Evolutionary conservation across 2,329 filamentous ascomycete genomes (phyloP), one percentile per base, ranked within the genome.

Genomic region (Apiospora malaysiana): DNA sequence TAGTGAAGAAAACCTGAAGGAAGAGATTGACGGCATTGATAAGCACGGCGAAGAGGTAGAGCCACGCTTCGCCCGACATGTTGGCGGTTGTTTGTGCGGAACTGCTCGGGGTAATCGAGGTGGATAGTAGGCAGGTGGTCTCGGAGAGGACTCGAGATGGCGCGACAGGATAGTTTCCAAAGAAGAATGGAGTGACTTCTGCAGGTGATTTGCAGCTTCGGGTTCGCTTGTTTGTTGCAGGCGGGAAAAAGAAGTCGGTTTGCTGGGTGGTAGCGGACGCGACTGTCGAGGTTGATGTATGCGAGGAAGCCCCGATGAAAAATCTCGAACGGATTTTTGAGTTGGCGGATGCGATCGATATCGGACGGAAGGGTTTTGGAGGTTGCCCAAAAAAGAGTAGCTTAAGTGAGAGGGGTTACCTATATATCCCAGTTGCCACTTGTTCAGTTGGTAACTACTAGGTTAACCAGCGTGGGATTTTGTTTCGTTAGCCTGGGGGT

Each of bases 21-120:
- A 99, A 99, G 81, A 99, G 90, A 88, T 99, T 99, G 90, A 99
- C 95, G 87, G 96, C 96, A 87, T 99, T 99, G 88, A 99, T 97
- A 82, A 99, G 90, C 84, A 99, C 97, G 85, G 95, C 92, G 85
- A 99, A 89, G 79, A 99, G 91, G 87, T 97, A 99, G 83, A 99
- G 88, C 96, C 96, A 98, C 83, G 95, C 95, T 90, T 98, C 95
- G 84, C 95, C 95, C 80, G 95, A 97, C 95, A 98, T 98, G 76
- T 79, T 85, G 80, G 67, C 67, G 67, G 46, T 68, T 68, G 27
- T 68, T 68, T 49, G 25, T 68, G 32, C 45, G 12, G 45, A 40
- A 49, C 40, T 46, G 25, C 67, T 68, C 47, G 67, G 47, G n/a
- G 46, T n/a, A 40, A 63, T 63, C 27, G 56, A 40, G 32, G 8